These are phyloP conservation scores for Fusarium chaquense DNA, from an alignment of 2,329 filamentous ascomycete species.

Conservation along the genomic window DNA sequence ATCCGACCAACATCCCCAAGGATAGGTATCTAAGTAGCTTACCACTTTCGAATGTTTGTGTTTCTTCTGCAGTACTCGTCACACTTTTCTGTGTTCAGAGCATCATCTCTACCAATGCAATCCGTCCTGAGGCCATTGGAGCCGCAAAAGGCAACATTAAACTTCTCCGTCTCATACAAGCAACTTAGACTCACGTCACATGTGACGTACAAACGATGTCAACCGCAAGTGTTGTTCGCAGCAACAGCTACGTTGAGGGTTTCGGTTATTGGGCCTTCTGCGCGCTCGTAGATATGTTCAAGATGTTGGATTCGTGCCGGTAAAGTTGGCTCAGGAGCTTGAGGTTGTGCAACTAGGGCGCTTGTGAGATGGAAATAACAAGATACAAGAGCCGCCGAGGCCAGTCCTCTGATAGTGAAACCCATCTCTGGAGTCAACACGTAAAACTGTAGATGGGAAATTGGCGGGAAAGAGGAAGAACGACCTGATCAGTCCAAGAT, in stretches of 20 bases:
- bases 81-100: conserved; percentile 16
- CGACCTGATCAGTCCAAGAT: too few relatives aligned
- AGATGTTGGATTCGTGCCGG: conserved; percentile 10
- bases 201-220: too few relatives aligned
- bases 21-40: not conserved
- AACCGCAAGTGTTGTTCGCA: conserved; percentile 23
- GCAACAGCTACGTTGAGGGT: conserved; percentile 15
- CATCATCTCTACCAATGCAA: conserved; percentile 20
- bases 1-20: not conserved
- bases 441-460: not conserved
- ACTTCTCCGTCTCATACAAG: conserved; percentile 35
- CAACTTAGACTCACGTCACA: not conserved
- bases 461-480: not conserved
- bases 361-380: conserved; percentile 12
- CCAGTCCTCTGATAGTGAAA: not conserved
- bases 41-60: conserved; percentile 35
- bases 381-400: conserved; percentile 2
- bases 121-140: conserved; percentile 17
- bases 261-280: conserved; percentile 14
- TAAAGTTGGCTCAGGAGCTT: conserved; percentile 28
- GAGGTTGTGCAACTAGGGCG: conserved; percentile 21
- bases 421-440: not conserved
- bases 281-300: conserved; percentile 12
- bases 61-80: conserved; percentile 31
- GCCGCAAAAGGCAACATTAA: conserved; percentile 32